Evolutionary conservation across 2,329 filamentous ascomycete species (phyloP).

Genomic region (Metarhizium album): DNA sequence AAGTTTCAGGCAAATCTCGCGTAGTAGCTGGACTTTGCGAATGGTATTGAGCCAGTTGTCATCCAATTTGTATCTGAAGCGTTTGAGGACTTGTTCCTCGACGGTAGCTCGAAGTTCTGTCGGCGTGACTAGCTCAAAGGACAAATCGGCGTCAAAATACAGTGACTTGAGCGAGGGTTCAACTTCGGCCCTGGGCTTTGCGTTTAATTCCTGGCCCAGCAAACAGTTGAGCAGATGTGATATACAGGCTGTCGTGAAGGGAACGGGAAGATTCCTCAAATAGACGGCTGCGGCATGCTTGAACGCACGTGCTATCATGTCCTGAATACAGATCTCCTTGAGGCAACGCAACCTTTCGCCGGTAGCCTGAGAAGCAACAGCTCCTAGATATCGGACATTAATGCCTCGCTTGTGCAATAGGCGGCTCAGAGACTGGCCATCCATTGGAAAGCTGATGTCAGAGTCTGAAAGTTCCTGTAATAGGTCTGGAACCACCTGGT

Average conservation of each 20-base stretch:
- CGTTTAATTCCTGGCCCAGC: conserved; percentile 64
- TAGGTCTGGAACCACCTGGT: conserved; percentile 72
- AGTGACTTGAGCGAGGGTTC: conserved; percentile 63
- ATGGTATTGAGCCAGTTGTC: conserved; percentile 56
- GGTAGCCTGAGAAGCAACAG: conserved; percentile 59
- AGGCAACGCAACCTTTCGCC: conserved; percentile 68
- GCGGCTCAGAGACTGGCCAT: conserved; percentile 80
- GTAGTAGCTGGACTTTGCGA: conserved; percentile 72
- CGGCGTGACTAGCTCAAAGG: conserved; percentile 70
- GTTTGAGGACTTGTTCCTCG: conserved; percentile 55
- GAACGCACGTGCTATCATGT: conserved; percentile 92
- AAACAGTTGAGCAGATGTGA: conserved; percentile 91
- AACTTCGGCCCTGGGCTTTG: conserved; percentile 66
- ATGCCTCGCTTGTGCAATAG: conserved; percentile 94
- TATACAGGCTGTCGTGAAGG: conserved; percentile 69
- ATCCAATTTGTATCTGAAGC: conserved; percentile 68
- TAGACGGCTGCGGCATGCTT: conserved; percentile 82
- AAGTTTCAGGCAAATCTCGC: conserved; percentile 80
- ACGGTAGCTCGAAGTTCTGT: conserved; percentile 60
- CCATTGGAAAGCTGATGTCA: conserved; percentile 96
- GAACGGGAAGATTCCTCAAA: conserved; percentile 66
- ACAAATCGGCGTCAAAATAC: conserved; percentile 72
- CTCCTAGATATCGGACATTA: conserved; percentile 92
- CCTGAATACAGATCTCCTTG: conserved; percentile 67
- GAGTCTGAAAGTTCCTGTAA: conserved; percentile 81